Percentiles rank a stretch among this genome's conserved stretches.
phyloP scores from a whole-genome alignment of 2,329 filamentous ascomycete species.

The Nothophaeocryptopus gaeumannii region DNA sequence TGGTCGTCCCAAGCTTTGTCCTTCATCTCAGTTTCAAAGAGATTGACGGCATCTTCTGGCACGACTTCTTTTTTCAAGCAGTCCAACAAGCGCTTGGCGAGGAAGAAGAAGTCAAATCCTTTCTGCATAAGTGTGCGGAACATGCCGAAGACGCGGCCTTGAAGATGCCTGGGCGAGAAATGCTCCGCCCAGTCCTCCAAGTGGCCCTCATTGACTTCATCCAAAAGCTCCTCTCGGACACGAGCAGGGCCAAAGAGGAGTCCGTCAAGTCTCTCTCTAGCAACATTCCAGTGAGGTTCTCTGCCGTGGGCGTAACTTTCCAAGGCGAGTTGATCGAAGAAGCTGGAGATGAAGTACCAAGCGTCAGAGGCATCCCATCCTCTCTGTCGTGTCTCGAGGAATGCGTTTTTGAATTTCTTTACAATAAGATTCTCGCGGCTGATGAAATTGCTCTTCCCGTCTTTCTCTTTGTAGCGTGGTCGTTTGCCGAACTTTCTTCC shows the following conservation, averaged over 20 bases:
- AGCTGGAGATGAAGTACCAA: not conserved
- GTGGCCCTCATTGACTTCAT: not conserved
- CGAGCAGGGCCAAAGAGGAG: not conserved
- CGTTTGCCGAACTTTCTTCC: not conserved
- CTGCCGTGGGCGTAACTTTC: too few species aligned
- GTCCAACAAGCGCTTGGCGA: not conserved
- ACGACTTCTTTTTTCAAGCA: not conserved
- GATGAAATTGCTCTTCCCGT: not conserved
- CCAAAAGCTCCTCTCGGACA: not conserved
- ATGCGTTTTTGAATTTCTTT: not conserved
- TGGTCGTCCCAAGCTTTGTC: not conserved
- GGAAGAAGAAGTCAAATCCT: constrained; percentile 3
- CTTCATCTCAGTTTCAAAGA: not conserved
- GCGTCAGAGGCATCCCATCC: not conserved
- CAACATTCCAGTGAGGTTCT: too few species aligned
- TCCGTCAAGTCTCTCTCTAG: not conserved
- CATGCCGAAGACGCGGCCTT: not conserved
- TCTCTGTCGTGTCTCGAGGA: not conserved
- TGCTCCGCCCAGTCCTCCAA: not conserved
- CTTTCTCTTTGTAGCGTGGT: not conserved
- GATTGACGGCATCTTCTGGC: not conserved
- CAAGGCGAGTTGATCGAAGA: not conserved
- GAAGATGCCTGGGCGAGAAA: not conserved
- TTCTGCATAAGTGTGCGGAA: not conserved
- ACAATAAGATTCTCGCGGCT: not conserved